These are phyloP conservation scores for Puccinellia tenuiflora DNA, from an alignment of 176 grass and related monocot species.

Conservation along the genomic window DNA sequence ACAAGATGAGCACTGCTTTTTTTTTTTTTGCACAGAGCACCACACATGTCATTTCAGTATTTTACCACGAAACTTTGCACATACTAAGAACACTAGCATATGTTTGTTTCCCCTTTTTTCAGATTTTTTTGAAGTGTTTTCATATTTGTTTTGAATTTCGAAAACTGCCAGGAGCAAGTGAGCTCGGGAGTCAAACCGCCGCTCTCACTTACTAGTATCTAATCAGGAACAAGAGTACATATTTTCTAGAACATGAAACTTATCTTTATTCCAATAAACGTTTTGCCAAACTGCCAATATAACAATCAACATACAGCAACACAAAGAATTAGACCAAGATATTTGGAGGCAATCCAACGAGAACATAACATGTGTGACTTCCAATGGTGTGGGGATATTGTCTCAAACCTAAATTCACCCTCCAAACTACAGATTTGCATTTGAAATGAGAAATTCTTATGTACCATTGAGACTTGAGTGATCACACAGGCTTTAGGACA, in stretches of 20 bases:
- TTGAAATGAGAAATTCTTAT: neutral
- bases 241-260: neutral
- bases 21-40: too few species aligned
- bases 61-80: too few species aligned
- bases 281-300: neutral
- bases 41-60: too few species aligned
- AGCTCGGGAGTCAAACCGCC: too few species aligned
- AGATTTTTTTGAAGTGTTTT: too few species aligned
- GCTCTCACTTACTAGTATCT: neutral
- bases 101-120: too few species aligned
- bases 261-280: neutral
- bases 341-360: neutral
- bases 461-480: neutral
- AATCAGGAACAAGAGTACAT: neutral
- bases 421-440: neutral
- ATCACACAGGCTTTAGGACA: neutral
- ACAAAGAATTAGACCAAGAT: neutral
- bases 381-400: neutral
- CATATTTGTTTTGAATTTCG: too few species aligned
- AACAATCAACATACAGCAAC: neutral
- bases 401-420: neutral
- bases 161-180: too few species aligned
- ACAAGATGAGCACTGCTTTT: too few species aligned
- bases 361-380: neutral
- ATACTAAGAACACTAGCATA: too few species aligned